Conservation (phyloP, 192 early-diverging fungal species). For the Cetraspora pellucida region DNA sequence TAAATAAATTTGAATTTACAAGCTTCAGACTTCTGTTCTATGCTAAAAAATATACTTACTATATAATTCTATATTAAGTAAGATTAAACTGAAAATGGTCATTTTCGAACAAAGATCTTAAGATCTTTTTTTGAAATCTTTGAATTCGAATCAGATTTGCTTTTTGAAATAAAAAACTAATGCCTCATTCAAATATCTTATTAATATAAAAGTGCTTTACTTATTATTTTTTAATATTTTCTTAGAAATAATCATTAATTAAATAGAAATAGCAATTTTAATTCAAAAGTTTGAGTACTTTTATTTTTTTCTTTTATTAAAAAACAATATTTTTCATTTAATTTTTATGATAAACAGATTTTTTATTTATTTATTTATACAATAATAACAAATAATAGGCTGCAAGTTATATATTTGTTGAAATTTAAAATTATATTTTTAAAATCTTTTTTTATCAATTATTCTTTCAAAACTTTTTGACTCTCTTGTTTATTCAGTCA, state of each 20-base stretch:
- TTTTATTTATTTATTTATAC: neutral
- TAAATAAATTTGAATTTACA: neutral
- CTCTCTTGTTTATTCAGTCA: neutral
- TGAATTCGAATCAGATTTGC: neutral
- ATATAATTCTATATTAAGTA: neutral
- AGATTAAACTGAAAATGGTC: neutral
- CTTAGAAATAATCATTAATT: neutral
- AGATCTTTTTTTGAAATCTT: neutral
- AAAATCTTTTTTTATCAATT: neutral
- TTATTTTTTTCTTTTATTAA: no score
- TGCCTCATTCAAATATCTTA: neutral
- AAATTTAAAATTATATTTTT: neutral
- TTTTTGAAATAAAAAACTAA: neutral
- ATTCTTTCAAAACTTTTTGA: neutral
- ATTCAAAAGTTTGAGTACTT: neutral
- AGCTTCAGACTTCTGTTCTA: neutral
- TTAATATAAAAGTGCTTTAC: neutral
- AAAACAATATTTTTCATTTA: neutral
- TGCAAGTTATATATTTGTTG: no score
- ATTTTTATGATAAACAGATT: neutral
- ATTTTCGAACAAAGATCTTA: neutral
- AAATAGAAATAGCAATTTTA: neutral
- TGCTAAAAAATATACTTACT: neutral
- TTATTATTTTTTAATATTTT: neutral
- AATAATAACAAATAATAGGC: neutral